phyloP scores from a whole-genome alignment of 176 grass and related monocot genomes.

The Triticum turgidum region DNA sequence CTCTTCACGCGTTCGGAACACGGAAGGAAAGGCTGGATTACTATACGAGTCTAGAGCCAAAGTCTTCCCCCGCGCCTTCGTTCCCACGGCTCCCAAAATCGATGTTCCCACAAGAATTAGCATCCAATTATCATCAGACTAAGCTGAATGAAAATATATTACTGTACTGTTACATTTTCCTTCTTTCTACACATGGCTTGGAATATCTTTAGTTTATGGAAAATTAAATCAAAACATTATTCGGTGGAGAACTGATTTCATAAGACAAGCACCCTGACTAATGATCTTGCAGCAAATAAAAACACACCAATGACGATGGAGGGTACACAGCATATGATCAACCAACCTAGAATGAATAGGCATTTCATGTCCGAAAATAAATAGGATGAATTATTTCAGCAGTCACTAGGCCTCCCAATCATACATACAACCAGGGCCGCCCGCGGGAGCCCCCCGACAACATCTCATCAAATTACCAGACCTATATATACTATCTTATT shows the following conservation, averaged over 20 bases:
- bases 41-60: not conserved
- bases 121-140: not conserved
- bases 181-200: not conserved
- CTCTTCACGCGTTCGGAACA: not conserved
- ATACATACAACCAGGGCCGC: constrained; percentile 31
- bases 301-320: not conserved
- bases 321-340: not conserved
- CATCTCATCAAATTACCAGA: constrained; percentile 21
- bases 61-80: not conserved
- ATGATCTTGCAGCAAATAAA: not conserved
- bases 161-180: not conserved
- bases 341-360: not conserved
- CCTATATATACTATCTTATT: constrained; percentile 42
- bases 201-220: not conserved
- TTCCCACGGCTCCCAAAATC: not conserved
- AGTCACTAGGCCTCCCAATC: constrained; percentile 7
- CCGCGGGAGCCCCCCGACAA: not conserved
- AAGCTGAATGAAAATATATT: not conserved
- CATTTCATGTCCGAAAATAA: not conserved
- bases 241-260: too few species aligned
- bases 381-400: constrained; percentile 1
- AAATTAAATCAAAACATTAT: not conserved
- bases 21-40: not conserved
- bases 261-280: not conserved
- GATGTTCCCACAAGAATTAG: not conserved